Evolutionary conservation across 345 rosid genomes (phyloP).

Genomic region (Brassica cretica): DNA sequence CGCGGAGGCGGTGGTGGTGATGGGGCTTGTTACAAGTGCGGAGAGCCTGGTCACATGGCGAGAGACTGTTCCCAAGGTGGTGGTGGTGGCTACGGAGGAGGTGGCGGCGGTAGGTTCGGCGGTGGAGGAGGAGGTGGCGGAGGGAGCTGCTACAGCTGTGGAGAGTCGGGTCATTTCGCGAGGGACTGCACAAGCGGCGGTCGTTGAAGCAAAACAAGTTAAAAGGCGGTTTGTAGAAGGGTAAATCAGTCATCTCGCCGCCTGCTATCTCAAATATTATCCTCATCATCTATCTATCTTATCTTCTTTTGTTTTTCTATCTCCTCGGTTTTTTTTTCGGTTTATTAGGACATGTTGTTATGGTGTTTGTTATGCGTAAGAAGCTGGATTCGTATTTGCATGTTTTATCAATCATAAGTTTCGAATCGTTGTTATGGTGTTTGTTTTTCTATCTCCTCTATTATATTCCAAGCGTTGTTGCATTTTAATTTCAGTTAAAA

Average conservation of each 20-base stretch:
- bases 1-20: slow-evolving; percentile 51
- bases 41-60: slow-evolving; percentile 38
- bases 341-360: slow-evolving; percentile 17
- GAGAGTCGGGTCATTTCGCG: slow-evolving; percentile 74
- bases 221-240: neutral
- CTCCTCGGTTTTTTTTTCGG: neutral
- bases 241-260: slow-evolving; percentile 19
- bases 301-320: neutral
- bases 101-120: slow-evolving; percentile 37
- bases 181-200: slow-evolving; percentile 79
- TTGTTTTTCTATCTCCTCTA: neutral
- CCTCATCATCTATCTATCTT: neutral
- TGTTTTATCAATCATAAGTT: neutral
- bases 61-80: slow-evolving; percentile 38
- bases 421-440: too few relatives aligned
- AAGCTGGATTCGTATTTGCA: slow-evolving; percentile 18
- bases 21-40: slow-evolving; percentile 33
- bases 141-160: slow-evolving; percentile 39
- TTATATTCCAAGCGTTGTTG: neutral
- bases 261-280: slow-evolving; percentile 1
- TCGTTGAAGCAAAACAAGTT: slow-evolving; percentile 28
- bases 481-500: neutral
- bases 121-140: slow-evolving; percentile 43
- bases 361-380: slow-evolving; percentile 31
- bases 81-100: slow-evolving; percentile 25